Evolutionary conservation across 2,329 filamentous ascomycete genomes (phyloP), one percentile per base, ranked within the genome.

Genomic region (Claviceps pusilla): DNA sequence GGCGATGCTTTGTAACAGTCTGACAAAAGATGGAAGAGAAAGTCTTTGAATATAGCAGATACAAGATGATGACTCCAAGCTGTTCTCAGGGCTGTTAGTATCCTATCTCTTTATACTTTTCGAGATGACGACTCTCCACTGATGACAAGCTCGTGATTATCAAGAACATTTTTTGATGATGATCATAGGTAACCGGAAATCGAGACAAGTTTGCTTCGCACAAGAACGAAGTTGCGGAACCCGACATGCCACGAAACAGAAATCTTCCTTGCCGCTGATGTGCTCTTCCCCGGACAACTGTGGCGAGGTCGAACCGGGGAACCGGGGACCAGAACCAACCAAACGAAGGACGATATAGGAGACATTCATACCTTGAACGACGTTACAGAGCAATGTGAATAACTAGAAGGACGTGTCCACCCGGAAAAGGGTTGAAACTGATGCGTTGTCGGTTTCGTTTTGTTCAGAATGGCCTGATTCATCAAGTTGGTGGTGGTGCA

Each of bases 71-170:
- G 19, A 16, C 16, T 28, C 19, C 24, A 31, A 52, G 16, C 51
- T 52, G n/a, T 29, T 35, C 42, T 51, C 41, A 19, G 16, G 14
- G 11, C 14, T 42, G 52, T 53, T 31, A 53, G 52, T 35, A 3
- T 49, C n/a, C 6, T 48, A 31, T 53, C 52, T 54, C 47, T 54
- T 54, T 54, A 54, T 50, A 54, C 28, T n/a, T 31, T 3, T n/a
- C 29, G 7, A 16, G 19, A 14, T 37, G 31, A 52, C 3, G 4
- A 33, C 24, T 29, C 31, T 46, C 42, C 35, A 46, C 42, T 35
- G 35, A 52, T 42, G 45, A 42, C 45, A 41, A 12, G 4, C 10
- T 48, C 16, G 50, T 53, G 51, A 53, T 53, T 31, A 16, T 53
- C 16, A 33, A 48, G 14, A 29, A 10, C 12, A 28, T 50, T 9